A percentile compares a stretch with the other conserved stretches of the same genome.
phyloP scores from a whole-genome alignment of 2,329 filamentous ascomycete species.

The Fulvia fulva region DNA sequence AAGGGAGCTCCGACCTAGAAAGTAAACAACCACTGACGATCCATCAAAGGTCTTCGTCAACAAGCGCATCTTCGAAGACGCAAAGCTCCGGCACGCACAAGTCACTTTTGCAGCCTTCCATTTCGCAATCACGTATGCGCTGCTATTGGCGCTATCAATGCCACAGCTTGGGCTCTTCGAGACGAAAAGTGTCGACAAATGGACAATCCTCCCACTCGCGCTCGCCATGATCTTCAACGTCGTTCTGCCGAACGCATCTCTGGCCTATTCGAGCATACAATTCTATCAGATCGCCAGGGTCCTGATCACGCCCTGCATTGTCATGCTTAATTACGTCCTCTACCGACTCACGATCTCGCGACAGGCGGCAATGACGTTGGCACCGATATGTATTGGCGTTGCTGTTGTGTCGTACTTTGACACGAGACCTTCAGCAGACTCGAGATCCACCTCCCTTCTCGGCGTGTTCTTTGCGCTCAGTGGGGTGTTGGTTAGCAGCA shows the following conservation, averaged over 20 bases:
- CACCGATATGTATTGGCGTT: constrained; percentile 61
- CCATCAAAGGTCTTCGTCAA: constrained; percentile 60
- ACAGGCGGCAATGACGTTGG: constrained; percentile 52
- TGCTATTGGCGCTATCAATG: constrained; percentile 59
- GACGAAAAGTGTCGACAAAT: constrained; percentile 53
- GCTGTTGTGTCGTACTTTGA: constrained; percentile 66
- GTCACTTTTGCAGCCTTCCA: constrained; percentile 66
- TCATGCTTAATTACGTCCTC: constrained; percentile 60
- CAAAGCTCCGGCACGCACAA: constrained; percentile 58
- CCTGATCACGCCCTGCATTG: constrained; percentile 62
- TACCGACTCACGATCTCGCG: constrained; percentile 56
- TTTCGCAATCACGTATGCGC: constrained; percentile 62
- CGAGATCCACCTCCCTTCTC: constrained; percentile 53
- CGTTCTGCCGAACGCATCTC: constrained; percentile 63
- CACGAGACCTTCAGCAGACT: constrained; percentile 40
- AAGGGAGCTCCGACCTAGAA: not conserved
- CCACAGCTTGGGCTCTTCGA: constrained; percentile 57
- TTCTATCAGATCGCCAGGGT: constrained; percentile 69
- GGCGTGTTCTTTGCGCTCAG: constrained; percentile 62
- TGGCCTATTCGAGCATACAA: constrained; percentile 64
- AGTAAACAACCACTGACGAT: not conserved
- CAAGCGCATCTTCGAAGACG: constrained; percentile 65
- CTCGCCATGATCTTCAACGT: constrained; percentile 66
- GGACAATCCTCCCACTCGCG: constrained; percentile 60
- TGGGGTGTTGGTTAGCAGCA: constrained; percentile 61